Evolutionary conservation across 257 asterid species (phyloP).

Genomic region (Ilex asprella): DNA sequence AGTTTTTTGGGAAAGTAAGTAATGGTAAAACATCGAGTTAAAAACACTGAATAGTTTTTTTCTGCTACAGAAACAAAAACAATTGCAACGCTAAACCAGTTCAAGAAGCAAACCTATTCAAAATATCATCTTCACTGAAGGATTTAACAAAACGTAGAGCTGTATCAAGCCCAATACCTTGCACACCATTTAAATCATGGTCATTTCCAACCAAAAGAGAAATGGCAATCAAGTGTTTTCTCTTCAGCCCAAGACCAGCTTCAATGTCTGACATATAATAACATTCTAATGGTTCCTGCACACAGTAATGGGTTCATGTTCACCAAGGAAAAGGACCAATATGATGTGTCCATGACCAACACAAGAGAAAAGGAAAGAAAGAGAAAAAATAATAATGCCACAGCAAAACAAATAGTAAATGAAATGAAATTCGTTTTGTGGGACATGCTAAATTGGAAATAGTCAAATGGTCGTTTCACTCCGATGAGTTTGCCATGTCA

Average conservation of each 20-base stretch:
- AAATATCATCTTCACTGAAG: slow-evolving; percentile 59
- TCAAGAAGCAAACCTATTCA: slow-evolving; percentile 43
- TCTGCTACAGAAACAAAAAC: neutral
- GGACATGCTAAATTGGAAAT: too few species aligned
- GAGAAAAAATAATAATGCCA: neutral
- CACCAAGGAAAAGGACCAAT: neutral
- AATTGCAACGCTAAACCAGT: too few species aligned
- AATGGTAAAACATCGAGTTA: neutral
- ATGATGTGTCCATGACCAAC: too few species aligned
- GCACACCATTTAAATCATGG: slow-evolving; percentile 72
- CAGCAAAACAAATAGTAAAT: too few species aligned
- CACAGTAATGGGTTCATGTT: slow-evolving; percentile 4
- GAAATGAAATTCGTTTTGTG: too few species aligned
- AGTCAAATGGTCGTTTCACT: too few species aligned
- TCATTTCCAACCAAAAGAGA: slow-evolving; percentile 89
- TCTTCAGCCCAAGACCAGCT: slow-evolving; percentile 68
- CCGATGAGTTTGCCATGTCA: too few species aligned
- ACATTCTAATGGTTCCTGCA: slow-evolving; percentile 92
- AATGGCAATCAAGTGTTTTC: slow-evolving; percentile 81
- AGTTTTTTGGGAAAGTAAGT: too few species aligned
- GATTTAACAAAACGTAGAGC: slow-evolving; percentile 81
- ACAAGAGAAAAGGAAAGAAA: neutral
- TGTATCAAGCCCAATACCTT: slow-evolving; percentile 75
- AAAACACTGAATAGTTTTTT: neutral
- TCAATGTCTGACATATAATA: slow-evolving; percentile 75